Evolutionary conservation across 2,329 filamentous ascomycete species (phyloP), one percentile per base, ranked within the genome.

Genomic region (Diaporthe sp.): DNA sequence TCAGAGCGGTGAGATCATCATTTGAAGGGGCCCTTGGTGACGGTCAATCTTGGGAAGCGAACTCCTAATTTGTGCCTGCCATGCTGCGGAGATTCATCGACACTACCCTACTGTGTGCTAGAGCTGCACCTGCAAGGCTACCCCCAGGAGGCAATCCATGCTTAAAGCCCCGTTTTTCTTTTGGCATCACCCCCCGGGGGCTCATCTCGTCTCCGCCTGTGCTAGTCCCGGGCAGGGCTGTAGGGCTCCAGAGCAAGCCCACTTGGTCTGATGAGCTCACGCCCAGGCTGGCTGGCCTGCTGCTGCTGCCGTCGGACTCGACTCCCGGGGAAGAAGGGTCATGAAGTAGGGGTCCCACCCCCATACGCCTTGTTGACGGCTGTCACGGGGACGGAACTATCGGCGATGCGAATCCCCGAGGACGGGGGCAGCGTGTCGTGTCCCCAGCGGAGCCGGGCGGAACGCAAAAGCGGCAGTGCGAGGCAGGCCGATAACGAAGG

Each of bases 21-120:
- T 61, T 40, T 30, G 45, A 38, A 52, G 57, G 25, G 45, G 22
- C 57, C 33, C 33, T 72, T 45, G 70, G 47, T 60, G 45, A 72
- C 38, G 1, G 60, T 54, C 47, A 72, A 72, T 72, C 33, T 72
- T 58, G 57, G 50, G 70, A 64, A 64, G 70, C 54, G 70, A 61
- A 72, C 70, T 54, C 45, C 47, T 72, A 71, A 54, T 33, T 72
- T 72, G 57, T 72, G 70, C 33, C 57, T 50, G 57, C 70, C 70
- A 72, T 72, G 58, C 38, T 64, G 57, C 70, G 47, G 70, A 72
- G 57, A 72, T 72, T 72, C 57, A 64, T 71, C n/a, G 50, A 64
- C 60, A 58, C 25, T 61, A 72, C 70, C 33, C 45, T 45, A 54
- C 40, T 33, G n/a, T 55, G 70, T 64, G 70, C 47, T 72, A 72